Base-by-base conservation (phyloP, 495 filamentous ascomycete species). In the Tuber aestivum region DNA sequence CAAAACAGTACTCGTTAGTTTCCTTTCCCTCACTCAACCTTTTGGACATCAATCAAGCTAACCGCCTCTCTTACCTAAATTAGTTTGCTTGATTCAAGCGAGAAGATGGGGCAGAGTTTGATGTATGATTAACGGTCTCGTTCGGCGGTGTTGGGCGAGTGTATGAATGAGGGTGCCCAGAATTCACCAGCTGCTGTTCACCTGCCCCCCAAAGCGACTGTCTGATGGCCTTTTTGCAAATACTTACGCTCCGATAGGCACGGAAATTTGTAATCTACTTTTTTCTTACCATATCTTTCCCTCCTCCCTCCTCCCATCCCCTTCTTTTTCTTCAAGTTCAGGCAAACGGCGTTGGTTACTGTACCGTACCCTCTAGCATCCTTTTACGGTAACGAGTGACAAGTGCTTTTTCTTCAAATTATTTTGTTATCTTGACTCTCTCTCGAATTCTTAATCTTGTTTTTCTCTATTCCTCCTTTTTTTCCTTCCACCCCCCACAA, bases 1-100 rank as follows among this genome's bases (percentile, higher is more conserved):
- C 93, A 45, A 96, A 96, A 82, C 93, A 96, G 83, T 97, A 93
- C 73, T 93, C 91, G 92, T 94, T 85, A 83, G 92, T 78, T 88
- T 44, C 23, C 38, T 42, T 74, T 45, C 20, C 56, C 61, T 65
- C 45, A 27, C 45, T 45, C 0, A 14, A 72, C 69, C 73, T 75
- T 45, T 68, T 74, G 76, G 61, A 61, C 40, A 70, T 56, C 41
- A 42, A 56, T 61, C 42, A 40, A 27, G 41, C 69, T 78, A 18
- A 44, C 48, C 40, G 72, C 77, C 18, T 71, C 77, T 76, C 72
- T 56, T 70, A 61, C 48, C 71, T 75, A 61, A 37, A 70, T 79
- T 76, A 88, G 87, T 40, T 85, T 89, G 37, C 83, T 88, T 27
- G 87, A 89, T 75, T 84, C 87, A 41, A 88, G 86, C 74, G 87